A percentile compares a stretch with the other conserved stretches of the same genome.
phyloP scores from a whole-genome alignment of 2,329 filamentous ascomycete species.

The Pseudogymnoascus sp. region DNA sequence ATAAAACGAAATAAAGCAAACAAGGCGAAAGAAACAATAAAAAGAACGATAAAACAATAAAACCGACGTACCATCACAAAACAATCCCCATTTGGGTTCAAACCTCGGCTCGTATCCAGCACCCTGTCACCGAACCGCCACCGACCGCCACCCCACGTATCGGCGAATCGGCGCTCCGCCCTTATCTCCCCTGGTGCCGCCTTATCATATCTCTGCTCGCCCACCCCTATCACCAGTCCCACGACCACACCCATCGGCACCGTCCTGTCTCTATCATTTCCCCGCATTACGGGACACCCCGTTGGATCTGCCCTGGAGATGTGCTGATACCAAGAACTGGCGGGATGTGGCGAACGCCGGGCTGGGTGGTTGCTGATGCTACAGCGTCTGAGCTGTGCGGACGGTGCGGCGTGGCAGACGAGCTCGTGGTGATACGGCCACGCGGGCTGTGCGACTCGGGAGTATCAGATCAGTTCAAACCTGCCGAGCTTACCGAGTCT shows the following conservation, averaged over 20 bases:
- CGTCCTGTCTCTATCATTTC: neutral
- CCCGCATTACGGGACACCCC: neutral
- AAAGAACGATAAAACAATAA: neutral
- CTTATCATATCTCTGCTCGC: neutral
- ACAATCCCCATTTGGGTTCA: neutral
- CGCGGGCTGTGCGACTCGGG: neutral
- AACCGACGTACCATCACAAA: neutral
- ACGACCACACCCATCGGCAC: neutral
- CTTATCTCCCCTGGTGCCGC: neutral
- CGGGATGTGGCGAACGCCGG: neutral
- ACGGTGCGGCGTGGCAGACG: neutral
- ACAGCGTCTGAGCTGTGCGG: neutral
- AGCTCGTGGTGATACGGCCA: neutral
- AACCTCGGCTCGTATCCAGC: neutral
- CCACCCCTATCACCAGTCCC: neutral
- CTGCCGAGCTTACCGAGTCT: neutral
- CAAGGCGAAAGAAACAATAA: neutral
- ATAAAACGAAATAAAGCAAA: neutral
- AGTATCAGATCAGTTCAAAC: neutral
- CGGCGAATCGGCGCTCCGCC: constrained; percentile 7
- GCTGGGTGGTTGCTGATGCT: neutral
- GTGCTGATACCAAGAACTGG: neutral
- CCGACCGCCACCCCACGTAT: neutral
- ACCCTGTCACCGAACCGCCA: neutral
- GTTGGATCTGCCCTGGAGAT: neutral